These are phyloP conservation scores for Huntiella bhutanensis DNA, from an alignment of 2,329 filamentous ascomycete species.

Conservation along the genomic window DNA sequence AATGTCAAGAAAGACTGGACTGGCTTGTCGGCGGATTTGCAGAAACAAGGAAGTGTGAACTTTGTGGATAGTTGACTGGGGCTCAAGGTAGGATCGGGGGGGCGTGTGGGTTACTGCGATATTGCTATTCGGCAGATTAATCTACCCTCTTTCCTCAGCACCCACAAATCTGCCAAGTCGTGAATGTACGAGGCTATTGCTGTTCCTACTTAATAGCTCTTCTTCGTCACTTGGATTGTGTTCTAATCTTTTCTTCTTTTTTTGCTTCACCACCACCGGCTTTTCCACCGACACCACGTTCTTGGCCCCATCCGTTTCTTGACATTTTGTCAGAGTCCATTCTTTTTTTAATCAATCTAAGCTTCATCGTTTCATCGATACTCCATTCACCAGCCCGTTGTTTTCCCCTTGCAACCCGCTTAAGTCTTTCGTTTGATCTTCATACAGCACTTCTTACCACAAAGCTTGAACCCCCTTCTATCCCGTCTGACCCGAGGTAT, in stretches of 20 bases:
- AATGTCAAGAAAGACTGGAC: too few species aligned
- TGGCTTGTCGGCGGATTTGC: too few species aligned
- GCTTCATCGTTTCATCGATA: background rate
- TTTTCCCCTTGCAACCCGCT: background rate
- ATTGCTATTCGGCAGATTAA: too few species aligned
- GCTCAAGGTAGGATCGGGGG: too few species aligned
- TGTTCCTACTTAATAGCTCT: conserved; percentile 4
- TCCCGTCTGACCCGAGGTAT: background rate
- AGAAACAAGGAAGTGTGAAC: too few species aligned
- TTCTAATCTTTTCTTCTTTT: conserved; percentile 7
- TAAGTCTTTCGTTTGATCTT: conserved; percentile 9
- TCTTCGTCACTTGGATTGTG: background rate
- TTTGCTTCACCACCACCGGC: conserved; percentile 6
- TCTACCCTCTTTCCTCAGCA: background rate
- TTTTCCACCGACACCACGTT: conserved; percentile 1
- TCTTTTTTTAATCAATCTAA: conserved; percentile 3
- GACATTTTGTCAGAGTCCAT: conserved; percentile 4
- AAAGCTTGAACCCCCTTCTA: background rate
- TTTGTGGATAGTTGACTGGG: too few species aligned
- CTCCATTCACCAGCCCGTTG: background rate
- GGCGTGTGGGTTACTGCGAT: too few species aligned
- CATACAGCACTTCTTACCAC: conserved; percentile 4
- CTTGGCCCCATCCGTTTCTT: conserved; percentile 3
- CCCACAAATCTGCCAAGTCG: too few species aligned
- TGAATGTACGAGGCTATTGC: background rate